These are phyloP conservation scores for Saxophila tyrrhenica DNA, from an alignment of 495 filamentous ascomycete genomes.

Conservation along the genomic window DNA sequence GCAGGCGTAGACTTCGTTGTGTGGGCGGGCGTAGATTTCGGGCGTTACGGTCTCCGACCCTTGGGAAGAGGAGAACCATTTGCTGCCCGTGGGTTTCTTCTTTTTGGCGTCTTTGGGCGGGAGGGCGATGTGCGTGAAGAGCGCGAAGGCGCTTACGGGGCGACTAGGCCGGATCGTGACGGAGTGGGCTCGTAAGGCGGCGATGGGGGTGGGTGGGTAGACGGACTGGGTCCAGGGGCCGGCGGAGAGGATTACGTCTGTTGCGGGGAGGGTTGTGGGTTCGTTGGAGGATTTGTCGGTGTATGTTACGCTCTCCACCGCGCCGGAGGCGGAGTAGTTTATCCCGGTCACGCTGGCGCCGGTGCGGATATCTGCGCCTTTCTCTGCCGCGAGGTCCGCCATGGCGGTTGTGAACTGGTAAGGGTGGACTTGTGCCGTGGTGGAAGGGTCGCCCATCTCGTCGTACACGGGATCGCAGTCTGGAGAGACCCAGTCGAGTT, in stretches of 20 bases:
- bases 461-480: slow-evolving; percentile 59
- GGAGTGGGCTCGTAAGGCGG: slow-evolving; percentile 75
- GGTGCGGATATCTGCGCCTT: slow-evolving; percentile 34
- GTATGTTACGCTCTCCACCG: slow-evolving; percentile 64
- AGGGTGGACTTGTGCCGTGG: slow-evolving; percentile 90
- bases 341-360: slow-evolving; percentile 54
- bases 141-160: slow-evolving; percentile 71
- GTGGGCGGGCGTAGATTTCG: slow-evolving; percentile 87
- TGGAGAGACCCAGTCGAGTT: slow-evolving; percentile 76
- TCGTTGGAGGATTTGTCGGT: too few relatives aligned
- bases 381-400: slow-evolving; percentile 63
- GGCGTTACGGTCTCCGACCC: slow-evolving; percentile 53
- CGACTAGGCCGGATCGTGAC: slow-evolving; percentile 66
- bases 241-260: slow-evolving; percentile 71
- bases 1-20: slow-evolving; percentile 85
- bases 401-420: slow-evolving; percentile 86
- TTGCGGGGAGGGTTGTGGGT: slow-evolving; percentile 57
- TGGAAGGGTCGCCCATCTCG: slow-evolving; percentile 67
- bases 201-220: slow-evolving; percentile 65
- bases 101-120: slow-evolving; percentile 42
- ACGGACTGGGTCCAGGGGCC: slow-evolving; percentile 80
- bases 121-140: slow-evolving; percentile 83
- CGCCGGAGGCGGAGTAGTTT: slow-evolving; percentile 36
- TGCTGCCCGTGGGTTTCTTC: slow-evolving; percentile 34
- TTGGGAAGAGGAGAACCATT: slow-evolving; percentile 18